Conservation (phyloP, 495 filamentous ascomycete genomes). For the Aspergillus diversus region DNA sequence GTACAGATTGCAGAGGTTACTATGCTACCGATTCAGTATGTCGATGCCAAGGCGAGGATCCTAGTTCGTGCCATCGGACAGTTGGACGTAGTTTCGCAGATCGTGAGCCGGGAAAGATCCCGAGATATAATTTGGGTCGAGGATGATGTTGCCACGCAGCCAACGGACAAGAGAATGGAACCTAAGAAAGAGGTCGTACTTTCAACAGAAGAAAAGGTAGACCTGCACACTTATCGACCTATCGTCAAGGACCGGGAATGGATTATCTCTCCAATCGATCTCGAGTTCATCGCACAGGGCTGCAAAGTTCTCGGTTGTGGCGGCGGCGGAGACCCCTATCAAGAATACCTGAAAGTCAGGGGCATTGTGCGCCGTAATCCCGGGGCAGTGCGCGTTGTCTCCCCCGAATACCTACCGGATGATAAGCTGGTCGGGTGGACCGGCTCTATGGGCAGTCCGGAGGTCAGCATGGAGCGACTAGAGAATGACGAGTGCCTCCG, state of each 20-base stretch:
- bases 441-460: constrained; percentile 34
- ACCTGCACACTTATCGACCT: constrained; percentile 24
- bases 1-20: constrained; percentile 40
- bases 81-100: constrained; percentile 21
- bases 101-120: too few species aligned
- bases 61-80: constrained; percentile 40
- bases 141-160: too few species aligned
- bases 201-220: neutral
- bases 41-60: constrained; percentile 38
- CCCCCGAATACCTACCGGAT: constrained; percentile 24
- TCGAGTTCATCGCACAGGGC: constrained; percentile 59
- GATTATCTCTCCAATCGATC: constrained; percentile 62
- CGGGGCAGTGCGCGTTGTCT: constrained; percentile 24
- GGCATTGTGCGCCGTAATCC: constrained; percentile 15
- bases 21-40: constrained; percentile 41
- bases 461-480: constrained; percentile 37
- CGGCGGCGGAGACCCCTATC: constrained; percentile 50
- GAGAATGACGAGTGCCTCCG: constrained; percentile 35
- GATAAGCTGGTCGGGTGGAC: constrained; percentile 31
- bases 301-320: constrained; percentile 66
- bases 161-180: neutral
- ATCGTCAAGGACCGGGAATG: constrained; percentile 23
- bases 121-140: too few species aligned
- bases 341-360: constrained; percentile 29
- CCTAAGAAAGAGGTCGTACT: neutral